phyloP scores from a whole-genome alignment of 1,284 basidiomycete species.

The Tylopilus sp. region DNA sequence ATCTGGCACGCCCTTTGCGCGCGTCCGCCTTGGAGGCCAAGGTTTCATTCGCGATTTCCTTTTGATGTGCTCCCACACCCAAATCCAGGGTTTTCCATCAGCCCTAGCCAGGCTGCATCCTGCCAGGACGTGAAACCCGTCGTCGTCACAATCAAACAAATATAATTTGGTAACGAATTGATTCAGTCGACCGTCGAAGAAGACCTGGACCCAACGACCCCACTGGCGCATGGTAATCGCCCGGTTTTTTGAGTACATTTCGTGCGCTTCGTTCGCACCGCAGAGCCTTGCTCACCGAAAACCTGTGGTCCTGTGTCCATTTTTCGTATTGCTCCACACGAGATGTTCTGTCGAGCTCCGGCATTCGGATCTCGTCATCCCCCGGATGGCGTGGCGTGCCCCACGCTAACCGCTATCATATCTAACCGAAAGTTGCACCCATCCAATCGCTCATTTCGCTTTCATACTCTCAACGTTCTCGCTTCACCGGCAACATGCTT shows the following conservation, averaged over 20 bases:
- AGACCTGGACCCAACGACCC: slow-evolving; percentile 31
- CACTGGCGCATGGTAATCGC: slow-evolving; percentile 28
- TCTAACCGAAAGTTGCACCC: slow-evolving; percentile 23
- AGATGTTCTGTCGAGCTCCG: slow-evolving; percentile 18
- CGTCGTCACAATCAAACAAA: slow-evolving; percentile 12
- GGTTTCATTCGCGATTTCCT: slow-evolving; percentile 12
- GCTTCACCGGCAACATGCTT: slow-evolving; percentile 4
- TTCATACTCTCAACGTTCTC: slow-evolving; percentile 12
- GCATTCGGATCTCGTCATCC: slow-evolving; percentile 21
- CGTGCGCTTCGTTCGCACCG: not conserved
- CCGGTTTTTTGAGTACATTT: slow-evolving; percentile 15
- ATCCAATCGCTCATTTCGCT: slow-evolving; percentile 11
- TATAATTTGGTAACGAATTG: slow-evolving; percentile 24
- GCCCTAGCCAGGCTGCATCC: slow-evolving; percentile 17
- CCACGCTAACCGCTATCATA: slow-evolving; percentile 17
- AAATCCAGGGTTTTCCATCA: slow-evolving; percentile 25
- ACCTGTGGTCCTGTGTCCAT: slow-evolving; percentile 17
- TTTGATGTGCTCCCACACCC: slow-evolving; percentile 14
- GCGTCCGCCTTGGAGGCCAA: slow-evolving; percentile 17
- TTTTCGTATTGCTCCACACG: slow-evolving; percentile 6
- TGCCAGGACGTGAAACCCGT: slow-evolving; percentile 9
- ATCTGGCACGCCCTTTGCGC: slow-evolving; percentile 29
- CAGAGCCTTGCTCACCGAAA: slow-evolving; percentile 7
- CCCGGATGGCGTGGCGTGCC: slow-evolving; percentile 20
- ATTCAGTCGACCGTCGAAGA: slow-evolving; percentile 9